Conservation (phyloP, 441 rosid genomes). For the Eruca vesicaria region DNA sequence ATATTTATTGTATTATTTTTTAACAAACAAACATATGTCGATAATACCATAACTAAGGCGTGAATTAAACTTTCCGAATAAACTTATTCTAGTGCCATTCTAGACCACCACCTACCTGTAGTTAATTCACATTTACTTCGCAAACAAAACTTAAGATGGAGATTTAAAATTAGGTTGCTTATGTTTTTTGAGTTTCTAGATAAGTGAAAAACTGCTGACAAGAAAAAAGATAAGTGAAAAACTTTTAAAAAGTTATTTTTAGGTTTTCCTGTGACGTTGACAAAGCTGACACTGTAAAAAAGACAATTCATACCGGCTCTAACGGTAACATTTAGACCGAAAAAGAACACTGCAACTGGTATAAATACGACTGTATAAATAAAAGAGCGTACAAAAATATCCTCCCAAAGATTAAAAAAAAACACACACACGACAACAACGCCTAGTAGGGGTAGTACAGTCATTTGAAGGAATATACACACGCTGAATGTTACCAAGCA, state of each 20-base stretch:
- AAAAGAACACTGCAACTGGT: background rate
- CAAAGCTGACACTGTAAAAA: conserved; percentile 1
- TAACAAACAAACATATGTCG: too few relatives aligned
- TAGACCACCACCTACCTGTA: background rate
- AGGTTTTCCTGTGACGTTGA: background rate
- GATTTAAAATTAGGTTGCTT: background rate
- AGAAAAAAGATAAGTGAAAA: background rate
- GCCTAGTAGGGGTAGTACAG: background rate
- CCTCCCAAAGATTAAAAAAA: background rate
- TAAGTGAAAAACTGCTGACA: too few relatives aligned
- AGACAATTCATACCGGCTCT: background rate
- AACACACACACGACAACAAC: too few relatives aligned
- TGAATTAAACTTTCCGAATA: background rate
- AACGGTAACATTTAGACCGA: background rate
- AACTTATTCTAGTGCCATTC: background rate
- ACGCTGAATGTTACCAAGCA: conserved; percentile 3
- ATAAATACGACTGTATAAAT: background rate
- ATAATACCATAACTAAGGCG: background rate
- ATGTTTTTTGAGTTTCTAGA: background rate
- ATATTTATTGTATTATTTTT: too few relatives aligned
- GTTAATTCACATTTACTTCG: background rate
- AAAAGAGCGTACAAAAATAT: background rate
- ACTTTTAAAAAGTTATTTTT: background rate
- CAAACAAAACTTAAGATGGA: background rate
- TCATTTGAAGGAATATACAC: conserved; percentile 5